Evolutionary conservation across 768 basidiomycete genomes (phyloP).

Genomic region (Russula ochroleuca): DNA sequence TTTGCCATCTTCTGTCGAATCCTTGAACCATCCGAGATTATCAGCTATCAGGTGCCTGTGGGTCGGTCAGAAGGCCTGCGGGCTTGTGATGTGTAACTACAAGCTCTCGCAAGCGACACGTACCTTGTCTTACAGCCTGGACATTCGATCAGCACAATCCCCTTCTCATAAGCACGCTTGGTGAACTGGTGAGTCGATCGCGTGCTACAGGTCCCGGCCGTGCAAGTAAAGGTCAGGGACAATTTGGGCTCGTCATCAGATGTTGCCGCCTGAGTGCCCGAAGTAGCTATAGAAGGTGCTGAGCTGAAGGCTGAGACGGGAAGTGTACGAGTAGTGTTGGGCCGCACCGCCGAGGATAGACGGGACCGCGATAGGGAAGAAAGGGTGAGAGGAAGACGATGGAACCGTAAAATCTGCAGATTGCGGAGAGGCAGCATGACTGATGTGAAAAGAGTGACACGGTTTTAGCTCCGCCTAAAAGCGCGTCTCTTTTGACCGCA

Average conservation of each 20-base stretch:
- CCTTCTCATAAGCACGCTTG: slow-evolving; percentile 76
- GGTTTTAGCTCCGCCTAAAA: slow-evolving; percentile 34
- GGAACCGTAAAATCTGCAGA: slow-evolving; percentile 7
- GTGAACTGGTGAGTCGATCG: slow-evolving; percentile 89
- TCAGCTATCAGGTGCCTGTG: slow-evolving; percentile 81
- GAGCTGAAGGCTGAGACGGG: slow-evolving; percentile 11
- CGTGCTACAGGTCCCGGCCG: slow-evolving; percentile 62
- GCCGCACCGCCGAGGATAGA: slow-evolving; percentile 10
- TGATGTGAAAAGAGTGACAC: slow-evolving; percentile 11
- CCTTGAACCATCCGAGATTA: slow-evolving; percentile 89
- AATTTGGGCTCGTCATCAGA: slow-evolving; percentile 55
- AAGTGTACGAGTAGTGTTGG: slow-evolving; percentile 4
- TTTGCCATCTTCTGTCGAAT: slow-evolving; percentile 66
- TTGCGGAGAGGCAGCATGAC: slow-evolving; percentile 17
- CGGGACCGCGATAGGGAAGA: slow-evolving; percentile 2
- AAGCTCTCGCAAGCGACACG: slow-evolving; percentile 29
- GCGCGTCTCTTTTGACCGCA: slow-evolving; percentile 27
- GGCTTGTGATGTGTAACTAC: neutral
- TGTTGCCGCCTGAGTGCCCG: slow-evolving; percentile 26
- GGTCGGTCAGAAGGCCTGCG: neutral
- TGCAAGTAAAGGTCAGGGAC: slow-evolving; percentile 83
- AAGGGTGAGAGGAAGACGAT: neutral
- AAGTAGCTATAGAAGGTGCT: slow-evolving; percentile 5
- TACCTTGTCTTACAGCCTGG: slow-evolving; percentile 86
- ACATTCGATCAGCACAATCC: slow-evolving; percentile 89